Evolutionary conservation across 2,329 filamentous ascomycete genomes (phyloP), one percentile per base, ranked within the genome.

Genomic region (Arthroderma sp.): DNA sequence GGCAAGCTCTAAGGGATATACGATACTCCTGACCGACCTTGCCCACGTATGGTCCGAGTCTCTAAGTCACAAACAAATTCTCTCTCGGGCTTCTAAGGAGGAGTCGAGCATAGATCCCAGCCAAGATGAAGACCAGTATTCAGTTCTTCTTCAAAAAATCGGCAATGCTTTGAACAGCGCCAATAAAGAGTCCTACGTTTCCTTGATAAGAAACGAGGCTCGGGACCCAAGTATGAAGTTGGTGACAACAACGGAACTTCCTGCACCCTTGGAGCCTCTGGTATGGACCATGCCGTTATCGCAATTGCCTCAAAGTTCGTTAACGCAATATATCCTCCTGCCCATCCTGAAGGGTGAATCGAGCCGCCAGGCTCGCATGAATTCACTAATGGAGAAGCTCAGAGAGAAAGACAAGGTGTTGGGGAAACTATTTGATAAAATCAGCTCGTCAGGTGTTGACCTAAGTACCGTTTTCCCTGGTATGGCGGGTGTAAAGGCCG

Each of bases 91-190:
- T 5, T 59, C 66, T 15, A 56, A 68, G 8, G 59, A 66, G 42
- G 64, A 68, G 37, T 72, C 74, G 10, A 75, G 71, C 15, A 78
- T 81, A 47, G 77, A 80, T 56, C 74, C 78, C 2, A 72, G 68
- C 52, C 72, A 76, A 57, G 73, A 73, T 49, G 55, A 63, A 5
- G 62, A 68, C n/a, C 77, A 81, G 54, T 68, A 75, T 46, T 54
- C 61, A 29, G 70, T 78, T 10, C 63, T 81, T 2, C 61, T 80
- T 6, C 60, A 70, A n/a, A 75, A 76, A 52, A 65, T 81, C 40
- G 54, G 62, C 30, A 65, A 69, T 50, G 69, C 74, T 10, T 53
- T 81, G 7, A 46, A 52, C 31, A 57, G 59, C 28, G 42, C 47
- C 36, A 50, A 55, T 34, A 42, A 57, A 6, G 55, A 50, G 53